A percentile compares a stretch with the other conserved stretches of the same genome.
These are phyloP conservation scores for Cicer bijugum DNA, from an alignment of 306 rosid genomes.

Conservation along the genomic window DNA sequence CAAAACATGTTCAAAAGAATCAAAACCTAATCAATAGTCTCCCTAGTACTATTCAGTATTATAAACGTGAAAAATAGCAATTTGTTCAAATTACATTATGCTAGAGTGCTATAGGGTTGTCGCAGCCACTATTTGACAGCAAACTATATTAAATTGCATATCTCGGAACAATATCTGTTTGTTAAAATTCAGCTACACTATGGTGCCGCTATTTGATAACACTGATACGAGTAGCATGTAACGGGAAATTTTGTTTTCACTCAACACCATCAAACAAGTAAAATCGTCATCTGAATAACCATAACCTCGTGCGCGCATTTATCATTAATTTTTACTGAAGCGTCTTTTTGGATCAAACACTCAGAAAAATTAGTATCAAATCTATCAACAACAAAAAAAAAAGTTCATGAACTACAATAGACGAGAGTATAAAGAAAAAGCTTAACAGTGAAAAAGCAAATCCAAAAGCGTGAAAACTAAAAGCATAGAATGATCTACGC, in stretches of 20 bases:
- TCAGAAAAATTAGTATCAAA: conserved; percentile 11
- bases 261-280: conserved; percentile 17
- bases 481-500: neutral
- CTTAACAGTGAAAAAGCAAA: conserved; percentile 7
- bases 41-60: neutral
- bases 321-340: neutral
- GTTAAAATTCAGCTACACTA: neutral
- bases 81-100: neutral
- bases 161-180: neutral
- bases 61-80: neutral
- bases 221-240: neutral
- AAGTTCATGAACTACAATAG: neutral
- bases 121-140: neutral
- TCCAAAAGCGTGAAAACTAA: neutral
- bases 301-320: neutral
- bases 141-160: neutral
- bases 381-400: neutral
- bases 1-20: conserved; percentile 1
- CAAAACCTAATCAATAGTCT: neutral
- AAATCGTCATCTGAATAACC: conserved; percentile 3
- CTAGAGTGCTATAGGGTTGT: neutral
- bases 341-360: conserved; percentile 21
- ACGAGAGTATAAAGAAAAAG: conserved; percentile 23
- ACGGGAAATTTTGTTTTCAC: neutral
- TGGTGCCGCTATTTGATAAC: neutral